Conservation (phyloP, 768 basidiomycete species). For the Psilocybe azurescens region DNA sequence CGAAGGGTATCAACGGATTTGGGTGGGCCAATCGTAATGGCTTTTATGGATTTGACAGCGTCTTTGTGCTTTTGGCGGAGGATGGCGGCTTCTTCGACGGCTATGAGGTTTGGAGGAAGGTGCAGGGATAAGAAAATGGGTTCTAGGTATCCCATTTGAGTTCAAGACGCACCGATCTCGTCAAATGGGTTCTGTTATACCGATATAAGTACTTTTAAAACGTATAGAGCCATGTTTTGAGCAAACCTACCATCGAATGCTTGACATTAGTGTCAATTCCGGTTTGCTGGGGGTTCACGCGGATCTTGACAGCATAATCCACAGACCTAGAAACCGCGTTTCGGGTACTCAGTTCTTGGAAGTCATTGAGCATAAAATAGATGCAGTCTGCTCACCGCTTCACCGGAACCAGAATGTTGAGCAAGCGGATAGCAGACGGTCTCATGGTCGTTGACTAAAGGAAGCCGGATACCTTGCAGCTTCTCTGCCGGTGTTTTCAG, state of each 20-base stretch:
- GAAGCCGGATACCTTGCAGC: background rate
- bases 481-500: background rate
- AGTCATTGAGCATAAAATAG: background rate
- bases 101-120: conserved; percentile 42
- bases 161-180: conserved; percentile 80
- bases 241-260: conserved; percentile 88
- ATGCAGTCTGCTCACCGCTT: conserved; percentile 13
- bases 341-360: background rate
- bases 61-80: conserved; percentile 86
- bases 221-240: background rate
- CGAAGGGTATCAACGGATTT: conserved; percentile 91
- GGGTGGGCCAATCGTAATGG: conserved; percentile 92
- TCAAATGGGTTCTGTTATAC: conserved; percentile 90
- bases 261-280: conserved; percentile 97
- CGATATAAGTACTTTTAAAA: too few relatives aligned
- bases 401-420: conserved; percentile 19
- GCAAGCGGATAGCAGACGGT: conserved; percentile 17
- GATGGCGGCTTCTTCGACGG: conserved; percentile 96
- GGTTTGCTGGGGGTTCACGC: conserved; percentile 93
- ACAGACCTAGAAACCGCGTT: conserved; percentile 64
- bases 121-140: background rate
- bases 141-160: background rate
- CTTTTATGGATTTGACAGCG: conserved; percentile 84
- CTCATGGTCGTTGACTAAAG: conserved; percentile 6
- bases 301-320: conserved; percentile 98